Conservation (phyloP, 805 yeast species). For the Schwanniomyces polymorphus region DNA sequence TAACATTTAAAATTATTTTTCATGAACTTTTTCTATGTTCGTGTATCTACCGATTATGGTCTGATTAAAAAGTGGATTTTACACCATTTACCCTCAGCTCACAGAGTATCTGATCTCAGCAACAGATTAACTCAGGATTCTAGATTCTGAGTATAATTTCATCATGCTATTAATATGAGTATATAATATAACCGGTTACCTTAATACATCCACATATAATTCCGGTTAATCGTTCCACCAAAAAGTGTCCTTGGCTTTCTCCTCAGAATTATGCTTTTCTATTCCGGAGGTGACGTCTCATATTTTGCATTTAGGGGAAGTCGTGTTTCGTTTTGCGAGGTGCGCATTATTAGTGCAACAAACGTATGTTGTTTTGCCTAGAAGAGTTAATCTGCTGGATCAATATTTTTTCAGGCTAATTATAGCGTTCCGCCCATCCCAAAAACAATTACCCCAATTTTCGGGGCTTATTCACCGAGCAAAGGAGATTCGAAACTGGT, state of each 20-base stretch:
- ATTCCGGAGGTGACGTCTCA: neutral
- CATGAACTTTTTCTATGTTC: neutral
- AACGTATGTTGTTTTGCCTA: neutral
- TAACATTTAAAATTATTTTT: neutral
- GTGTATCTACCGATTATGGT: neutral
- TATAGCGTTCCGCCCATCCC: neutral
- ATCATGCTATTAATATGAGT: no score
- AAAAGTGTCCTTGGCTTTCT: neutral
- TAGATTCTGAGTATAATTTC: no score
- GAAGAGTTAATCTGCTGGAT: neutral
- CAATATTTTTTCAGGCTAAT: neutral
- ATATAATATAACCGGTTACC: no score
- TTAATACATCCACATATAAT: neutral
- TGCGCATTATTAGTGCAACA: neutral
- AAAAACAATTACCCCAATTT: neutral
- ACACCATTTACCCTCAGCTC: neutral
- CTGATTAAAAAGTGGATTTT: neutral
- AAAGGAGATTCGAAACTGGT: neutral
- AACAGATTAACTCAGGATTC: no score
- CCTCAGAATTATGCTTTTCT: neutral
- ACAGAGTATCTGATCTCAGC: neutral
- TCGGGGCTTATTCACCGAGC: neutral
- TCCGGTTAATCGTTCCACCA: neutral
- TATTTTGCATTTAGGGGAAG: neutral
- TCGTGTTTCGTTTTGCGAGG: neutral